phyloP scores from a whole-genome alignment of 805 yeast genomes.

The Myxozyma monticola region DNA sequence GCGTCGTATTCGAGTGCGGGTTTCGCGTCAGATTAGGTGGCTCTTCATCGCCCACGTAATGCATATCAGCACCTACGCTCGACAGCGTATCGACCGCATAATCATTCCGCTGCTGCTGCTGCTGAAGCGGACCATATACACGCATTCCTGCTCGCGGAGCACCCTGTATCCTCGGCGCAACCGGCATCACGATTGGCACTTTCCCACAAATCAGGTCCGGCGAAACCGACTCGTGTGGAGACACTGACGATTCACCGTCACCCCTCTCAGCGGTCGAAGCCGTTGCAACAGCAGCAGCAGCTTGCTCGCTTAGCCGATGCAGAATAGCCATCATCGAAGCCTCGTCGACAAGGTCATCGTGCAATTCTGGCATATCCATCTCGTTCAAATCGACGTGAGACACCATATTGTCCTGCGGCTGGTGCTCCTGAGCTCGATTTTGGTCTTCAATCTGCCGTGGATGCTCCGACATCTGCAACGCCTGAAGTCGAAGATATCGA shows the following conservation, averaged over 20 bases:
- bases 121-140: not conserved
- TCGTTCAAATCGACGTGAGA: not conserved
- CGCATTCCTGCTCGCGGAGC: no score
- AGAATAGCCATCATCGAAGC: slow-evolving; percentile 10
- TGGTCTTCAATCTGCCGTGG: not conserved
- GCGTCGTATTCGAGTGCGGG: slow-evolving; percentile 16
- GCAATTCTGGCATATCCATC: not conserved
- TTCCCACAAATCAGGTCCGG: slow-evolving; percentile 17
- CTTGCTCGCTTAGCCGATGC: slow-evolving; percentile 8
- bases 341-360: slow-evolving; percentile 1
- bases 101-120: no score
- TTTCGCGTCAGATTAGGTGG: slow-evolving; percentile 5
- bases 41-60: slow-evolving; percentile 1
- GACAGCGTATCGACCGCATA: no score
- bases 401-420: not conserved
- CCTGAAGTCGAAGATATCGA: slow-evolving; percentile 4
- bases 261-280: not conserved
- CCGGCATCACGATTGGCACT: slow-evolving; percentile 11
- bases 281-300: not conserved
- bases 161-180: slow-evolving; percentile 7
- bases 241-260: no score
- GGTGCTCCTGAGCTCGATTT: not conserved
- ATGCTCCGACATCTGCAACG: not conserved
- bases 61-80: slow-evolving; percentile 2
- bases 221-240: slow-evolving; percentile 5